Percentiles rank a stretch among this genome's conserved stretches.
phyloP scores from a whole-genome alignment of 2,329 filamentous ascomycete genomes.

The Penicillium psychrosexuale region DNA sequence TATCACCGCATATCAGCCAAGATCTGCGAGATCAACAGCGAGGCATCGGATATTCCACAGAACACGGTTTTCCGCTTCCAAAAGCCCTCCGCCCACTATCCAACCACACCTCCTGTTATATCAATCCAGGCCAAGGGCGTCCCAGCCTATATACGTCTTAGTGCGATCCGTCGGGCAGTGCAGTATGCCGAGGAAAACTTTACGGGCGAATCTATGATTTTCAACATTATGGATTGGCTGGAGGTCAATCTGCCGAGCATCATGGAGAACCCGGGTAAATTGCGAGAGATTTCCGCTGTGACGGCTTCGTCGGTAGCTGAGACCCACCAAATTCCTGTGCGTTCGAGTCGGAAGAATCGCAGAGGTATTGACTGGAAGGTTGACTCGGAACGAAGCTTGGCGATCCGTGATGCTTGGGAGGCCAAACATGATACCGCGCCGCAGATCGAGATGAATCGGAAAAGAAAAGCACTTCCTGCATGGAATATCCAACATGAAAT shows the following conservation, averaged over 20 bases:
- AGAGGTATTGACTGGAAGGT: conserved; percentile 63
- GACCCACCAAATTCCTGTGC: conserved; percentile 25
- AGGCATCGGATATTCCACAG: conserved; percentile 46
- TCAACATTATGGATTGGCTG: conserved; percentile 85
- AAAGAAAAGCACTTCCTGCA: conserved; percentile 73
- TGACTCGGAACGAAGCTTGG: conserved; percentile 57
- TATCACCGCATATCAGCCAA: conserved; percentile 61
- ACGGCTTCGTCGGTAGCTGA: conserved; percentile 50
- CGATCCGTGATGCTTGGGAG: conserved; percentile 63
- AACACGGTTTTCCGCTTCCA: conserved; percentile 63
- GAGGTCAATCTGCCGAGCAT: conserved; percentile 80
- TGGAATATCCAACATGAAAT: conserved; percentile 80
- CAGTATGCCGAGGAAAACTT: conserved; percentile 67
- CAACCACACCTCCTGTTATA: conserved; percentile 64
- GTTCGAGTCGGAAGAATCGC: conserved; percentile 44
- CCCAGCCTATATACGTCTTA: conserved; percentile 90
- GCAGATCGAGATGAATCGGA: conserved; percentile 71
- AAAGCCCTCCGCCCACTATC: conserved; percentile 68
- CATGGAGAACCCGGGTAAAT: conserved; percentile 75
- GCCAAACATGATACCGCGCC: conserved; percentile 61
- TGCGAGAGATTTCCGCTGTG: conserved; percentile 80
- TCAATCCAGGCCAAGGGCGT: conserved; percentile 65
- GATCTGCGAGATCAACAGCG: conserved; percentile 68
- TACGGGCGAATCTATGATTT: conserved; percentile 84
- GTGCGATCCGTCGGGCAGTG: conserved; percentile 74